Base-by-base conservation (phyloP, 2,329 filamentous ascomycete species). In the Penicillium sumatraense region DNA sequence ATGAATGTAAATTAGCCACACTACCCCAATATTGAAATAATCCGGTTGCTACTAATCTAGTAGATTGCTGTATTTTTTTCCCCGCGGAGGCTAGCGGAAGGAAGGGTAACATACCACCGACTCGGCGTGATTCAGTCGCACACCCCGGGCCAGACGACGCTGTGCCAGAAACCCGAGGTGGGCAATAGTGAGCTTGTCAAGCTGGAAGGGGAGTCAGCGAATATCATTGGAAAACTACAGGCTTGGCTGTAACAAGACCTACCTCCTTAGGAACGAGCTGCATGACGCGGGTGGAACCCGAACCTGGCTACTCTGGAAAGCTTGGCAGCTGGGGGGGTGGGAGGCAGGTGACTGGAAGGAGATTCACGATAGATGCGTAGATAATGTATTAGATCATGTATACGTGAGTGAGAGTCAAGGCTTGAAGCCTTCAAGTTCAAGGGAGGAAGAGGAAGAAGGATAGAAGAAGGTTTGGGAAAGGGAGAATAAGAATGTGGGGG, bases 161-260 rank as follows among this genome's bases (percentile, higher is more conserved):
- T 98, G 93, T 51, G 93, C 93, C 46, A 97, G 83, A 63, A 89
- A 83, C 65, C 93, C 93, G 58, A 96, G 81, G 76, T 97, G 91
- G 51, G 92, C 90, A 72, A 96, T 93, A 73, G 89, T 84, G 76
- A 98, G 90, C 86, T 98, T 98, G 82, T 98, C 93, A 70, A 98
- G 83, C 93, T 98, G 55, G 53, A 35, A 26, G 40, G 33, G 21
- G 21, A 38, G 54, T 53, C 38, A 58, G 58, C 49, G 38, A 27
- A 55, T 53, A 36, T 48, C 38, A 40, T 23, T 40, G 36, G 36
- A 13, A 40, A 29, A 48, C 35, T 8, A 24, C 36, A 29, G 44
- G 27, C 33, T 33, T 50, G 47, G 26, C 33, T 46, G 49, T 33
- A 46, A 29, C 29, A 21, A 31, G 27, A 67, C 58, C 46, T 68